Evolutionary conservation across 2,329 filamentous ascomycete genomes (phyloP), one percentile per base, ranked within the genome.

Genomic region (Ilyonectria mors-panacis): DNA sequence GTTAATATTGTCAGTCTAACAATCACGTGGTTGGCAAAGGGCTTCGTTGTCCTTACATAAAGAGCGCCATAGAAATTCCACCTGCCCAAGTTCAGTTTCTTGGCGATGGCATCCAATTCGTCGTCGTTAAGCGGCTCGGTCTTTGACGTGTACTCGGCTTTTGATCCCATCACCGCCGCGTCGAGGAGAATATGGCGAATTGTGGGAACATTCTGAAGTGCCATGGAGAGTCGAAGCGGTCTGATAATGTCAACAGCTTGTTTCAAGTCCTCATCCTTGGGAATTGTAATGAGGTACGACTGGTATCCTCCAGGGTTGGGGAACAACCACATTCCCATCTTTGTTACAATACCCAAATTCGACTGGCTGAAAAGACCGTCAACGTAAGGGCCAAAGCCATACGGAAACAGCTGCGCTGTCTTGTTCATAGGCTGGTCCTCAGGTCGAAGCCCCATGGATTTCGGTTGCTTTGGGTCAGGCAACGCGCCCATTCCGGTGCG

Each of bases 11-110:
- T 56, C 12, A 56, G 59, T 2, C 3, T 28, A 7, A 2, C 6
- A 8, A 21, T 3, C 28, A 12, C 9, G n/a, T 6, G 3, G 8
- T 15, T 0, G 3, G 19, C 21, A 15, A 13, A 7, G 17, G 9
- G 9, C 10, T 23, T 1, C 10, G 1, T 21, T n/a, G 10, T 15
- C 6, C 42, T 30, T 48, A 63, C 59, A 1, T 74, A 74, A 0
- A 74, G 64, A 0, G 71, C 72, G 2, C 72, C 71, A 4, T 74
- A 74, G 21, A 74, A 74, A 53, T 74, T 74, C 72, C 72, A 74
- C 0, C 72, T 63, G 0, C 72, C 72, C 0, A 74, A 37, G 6
- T 71, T 74, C 2, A 74, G 23, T 7, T 73, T 74, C 4, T 70
- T 42, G 0, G 72, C 70, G 6, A 74, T 73, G 0, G 56, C 64